Conservation (phyloP, 345 rosid genomes). For the Lepidium sativum region DNA sequence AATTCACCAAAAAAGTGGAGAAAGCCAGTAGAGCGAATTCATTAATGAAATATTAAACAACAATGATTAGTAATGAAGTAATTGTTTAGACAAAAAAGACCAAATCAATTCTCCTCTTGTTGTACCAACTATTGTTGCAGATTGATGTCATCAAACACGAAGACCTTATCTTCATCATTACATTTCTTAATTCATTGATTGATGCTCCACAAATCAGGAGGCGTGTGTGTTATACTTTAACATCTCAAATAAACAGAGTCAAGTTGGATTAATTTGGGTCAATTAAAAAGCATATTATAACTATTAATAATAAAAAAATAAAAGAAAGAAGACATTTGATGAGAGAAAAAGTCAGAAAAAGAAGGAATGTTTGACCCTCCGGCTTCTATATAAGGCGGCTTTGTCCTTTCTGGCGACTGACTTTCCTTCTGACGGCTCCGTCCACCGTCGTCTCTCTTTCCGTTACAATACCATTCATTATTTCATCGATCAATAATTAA, state of each 20-base stretch:
- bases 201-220: slow-evolving; percentile 14
- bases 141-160: slow-evolving; percentile 11
- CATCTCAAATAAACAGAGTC: no score
- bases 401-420: slow-evolving; percentile 1
- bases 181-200: background rate
- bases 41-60: background rate
- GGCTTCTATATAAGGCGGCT: background rate
- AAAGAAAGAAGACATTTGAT: no score
- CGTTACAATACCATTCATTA: background rate
- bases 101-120: slow-evolving; percentile 14
- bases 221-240: no score
- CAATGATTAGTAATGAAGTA: slow-evolving; percentile 13
- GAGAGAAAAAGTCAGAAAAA: slow-evolving; percentile 1
- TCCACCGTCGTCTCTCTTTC: background rate
- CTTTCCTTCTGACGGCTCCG: background rate
- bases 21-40: slow-evolving; percentile 12
- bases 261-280: no score
- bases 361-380: background rate
- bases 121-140: slow-evolving; percentile 11
- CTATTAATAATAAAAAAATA: no score
- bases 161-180: slow-evolving; percentile 15
- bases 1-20: slow-evolving; percentile 10
- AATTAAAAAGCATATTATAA: no score
- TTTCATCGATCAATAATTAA: no score
- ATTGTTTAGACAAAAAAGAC: background rate